phyloP scores from a whole-genome alignment of 2,329 filamentous ascomycete genomes.

The Endoconidiophora polonica region DNA sequence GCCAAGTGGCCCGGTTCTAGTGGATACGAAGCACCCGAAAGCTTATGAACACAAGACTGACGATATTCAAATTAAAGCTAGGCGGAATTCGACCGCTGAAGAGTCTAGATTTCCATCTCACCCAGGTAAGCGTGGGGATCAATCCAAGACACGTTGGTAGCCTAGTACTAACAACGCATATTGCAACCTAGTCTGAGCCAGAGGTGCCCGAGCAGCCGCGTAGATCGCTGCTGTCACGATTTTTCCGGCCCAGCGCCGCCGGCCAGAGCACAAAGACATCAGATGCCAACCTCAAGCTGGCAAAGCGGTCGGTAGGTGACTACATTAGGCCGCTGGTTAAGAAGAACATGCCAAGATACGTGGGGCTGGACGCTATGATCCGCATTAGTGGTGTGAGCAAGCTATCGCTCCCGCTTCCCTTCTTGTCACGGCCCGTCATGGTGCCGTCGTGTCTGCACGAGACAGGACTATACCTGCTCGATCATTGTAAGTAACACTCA shows the following conservation, averaged over 20 bases:
- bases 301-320: conserved; percentile 11
- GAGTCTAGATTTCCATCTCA: conserved; percentile 21
- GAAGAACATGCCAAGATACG: conserved; percentile 11
- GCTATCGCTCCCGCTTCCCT: conserved; percentile 42
- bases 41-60: too few species aligned
- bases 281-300: conserved; percentile 5
- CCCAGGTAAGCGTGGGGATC: conserved; percentile 19
- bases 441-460: conserved; percentile 51
- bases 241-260: conserved; percentile 5
- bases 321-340: conserved; percentile 12
- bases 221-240: conserved; percentile 9
- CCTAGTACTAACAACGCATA: too few species aligned
- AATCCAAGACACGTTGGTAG: neutral
- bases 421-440: conserved; percentile 37
- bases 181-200: conserved; percentile 14
- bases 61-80: conserved; percentile 20
- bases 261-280: neutral
- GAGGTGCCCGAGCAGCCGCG: conserved; percentile 12
- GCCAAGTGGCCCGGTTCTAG: neutral
- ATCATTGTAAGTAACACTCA: conserved; percentile 30
- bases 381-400: conserved; percentile 45
- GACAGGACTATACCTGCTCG: conserved; percentile 45
- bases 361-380: conserved; percentile 41
- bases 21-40: neutral
- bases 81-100: conserved; percentile 32